Conservation (phyloP, 2,329 filamentous ascomycete species). For the Madurella fahalii region DNA sequence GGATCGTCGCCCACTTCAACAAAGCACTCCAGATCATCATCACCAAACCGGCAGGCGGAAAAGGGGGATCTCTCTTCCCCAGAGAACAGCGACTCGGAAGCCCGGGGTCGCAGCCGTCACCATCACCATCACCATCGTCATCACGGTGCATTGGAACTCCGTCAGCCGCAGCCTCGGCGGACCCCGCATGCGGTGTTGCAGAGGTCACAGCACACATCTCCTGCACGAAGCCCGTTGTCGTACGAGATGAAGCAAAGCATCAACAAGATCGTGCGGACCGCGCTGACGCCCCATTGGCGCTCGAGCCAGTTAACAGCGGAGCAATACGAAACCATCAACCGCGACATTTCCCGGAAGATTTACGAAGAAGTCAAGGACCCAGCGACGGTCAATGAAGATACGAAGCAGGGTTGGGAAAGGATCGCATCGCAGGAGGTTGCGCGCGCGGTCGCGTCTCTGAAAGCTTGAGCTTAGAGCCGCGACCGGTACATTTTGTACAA, state of each 20-base stretch:
- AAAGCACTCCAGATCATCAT: conserved; percentile 20
- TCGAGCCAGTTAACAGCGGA: conserved; percentile 77
- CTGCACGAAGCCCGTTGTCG: conserved; percentile 61
- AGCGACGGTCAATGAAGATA: conserved; percentile 58
- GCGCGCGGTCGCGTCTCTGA: conserved; percentile 61
- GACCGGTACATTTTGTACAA: neutral
- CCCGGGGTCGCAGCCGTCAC: conserved; percentile 23
- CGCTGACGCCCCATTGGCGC: conserved; percentile 78
- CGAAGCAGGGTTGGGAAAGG: conserved; percentile 67
- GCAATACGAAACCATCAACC: conserved; percentile 89
- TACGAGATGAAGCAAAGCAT: conserved; percentile 84
- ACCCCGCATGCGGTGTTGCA: conserved; percentile 39
- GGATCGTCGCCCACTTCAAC: conserved; percentile 40
- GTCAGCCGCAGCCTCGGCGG: conserved; percentile 49
- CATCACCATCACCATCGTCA: conserved; percentile 2
- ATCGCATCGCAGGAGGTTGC: conserved; percentile 76
- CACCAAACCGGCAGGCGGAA: conserved; percentile 26
- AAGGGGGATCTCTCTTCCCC: conserved; percentile 20
- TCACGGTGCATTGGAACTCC: conserved; percentile 42
- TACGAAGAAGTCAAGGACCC: conserved; percentile 65
- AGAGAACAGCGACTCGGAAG: conserved; percentile 26
- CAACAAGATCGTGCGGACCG: conserved; percentile 79
- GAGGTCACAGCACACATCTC: conserved; percentile 63
- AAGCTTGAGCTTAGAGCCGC: conserved; percentile 34
- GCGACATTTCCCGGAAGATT: conserved; percentile 79